These are phyloP conservation scores for Bondarzewia mesenterica DNA, from an alignment of 1,284 basidiomycete genomes.

Conservation along the genomic window DNA sequence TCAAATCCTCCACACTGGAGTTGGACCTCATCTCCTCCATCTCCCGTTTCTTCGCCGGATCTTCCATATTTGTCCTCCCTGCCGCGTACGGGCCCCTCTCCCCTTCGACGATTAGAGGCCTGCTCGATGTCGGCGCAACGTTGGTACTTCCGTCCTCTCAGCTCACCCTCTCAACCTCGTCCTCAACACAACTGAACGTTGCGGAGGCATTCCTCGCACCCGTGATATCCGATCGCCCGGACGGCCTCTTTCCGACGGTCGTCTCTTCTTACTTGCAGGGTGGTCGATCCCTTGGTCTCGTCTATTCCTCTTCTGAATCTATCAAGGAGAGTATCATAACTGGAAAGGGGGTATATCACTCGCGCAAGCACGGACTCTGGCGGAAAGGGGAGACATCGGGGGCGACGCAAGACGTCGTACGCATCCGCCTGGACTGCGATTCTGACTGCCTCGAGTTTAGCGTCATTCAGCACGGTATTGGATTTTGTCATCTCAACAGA, in stretches of 20 bases:
- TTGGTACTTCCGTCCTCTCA: constrained; percentile 71
- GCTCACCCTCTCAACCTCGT: constrained; percentile 53
- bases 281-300: constrained; percentile 82
- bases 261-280: constrained; percentile 71
- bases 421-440: constrained; percentile 89
- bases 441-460: constrained; percentile 87
- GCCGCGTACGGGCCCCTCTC: constrained; percentile 38
- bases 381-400: constrained; percentile 96
- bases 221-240: constrained; percentile 80
- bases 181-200: constrained; percentile 58
- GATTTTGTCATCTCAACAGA: constrained; percentile 90
- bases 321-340: constrained; percentile 83
- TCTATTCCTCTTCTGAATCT: constrained; percentile 92
- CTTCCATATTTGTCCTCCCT: constrained; percentile 56
- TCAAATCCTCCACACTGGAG: constrained; percentile 62
- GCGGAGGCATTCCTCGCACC: constrained; percentile 84
- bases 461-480: constrained; percentile 84
- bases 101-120: constrained; percentile 44
- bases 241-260: constrained; percentile 90
- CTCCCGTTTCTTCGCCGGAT: constrained; percentile 63
- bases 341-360: constrained; percentile 93
- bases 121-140: constrained; percentile 52
- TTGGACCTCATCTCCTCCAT: constrained; percentile 66
- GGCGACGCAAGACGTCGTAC: constrained; percentile 82
- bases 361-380: constrained; percentile 94